phyloP scores from a whole-genome alignment of 83 land plant species.

The Picea abies region DNA sequence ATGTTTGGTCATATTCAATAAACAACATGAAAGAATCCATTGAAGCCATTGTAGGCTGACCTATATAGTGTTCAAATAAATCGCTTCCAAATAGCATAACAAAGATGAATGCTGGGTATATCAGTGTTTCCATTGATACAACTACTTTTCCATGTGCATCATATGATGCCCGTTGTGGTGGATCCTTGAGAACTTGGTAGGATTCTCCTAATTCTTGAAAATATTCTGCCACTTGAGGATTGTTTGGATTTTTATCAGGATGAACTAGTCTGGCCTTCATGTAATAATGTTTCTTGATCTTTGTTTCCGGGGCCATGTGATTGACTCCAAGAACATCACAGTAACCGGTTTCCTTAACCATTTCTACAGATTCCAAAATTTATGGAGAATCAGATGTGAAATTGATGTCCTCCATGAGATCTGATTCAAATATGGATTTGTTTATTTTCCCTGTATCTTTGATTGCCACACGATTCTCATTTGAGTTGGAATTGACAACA shows the following conservation, averaged over 20 bases:
- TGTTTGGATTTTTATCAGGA: too few relatives aligned
- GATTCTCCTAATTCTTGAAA: constrained; percentile 70
- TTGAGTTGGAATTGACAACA: too few relatives aligned
- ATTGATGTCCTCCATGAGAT: background rate
- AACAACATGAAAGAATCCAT: constrained; percentile 74
- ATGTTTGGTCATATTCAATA: constrained; percentile 30
- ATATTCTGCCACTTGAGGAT: too few relatives aligned
- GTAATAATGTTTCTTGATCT: constrained; percentile 53
- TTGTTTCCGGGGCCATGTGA: constrained; percentile 37
- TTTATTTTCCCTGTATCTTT: too few relatives aligned
- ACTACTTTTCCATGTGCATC: constrained; percentile 67
- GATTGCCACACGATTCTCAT: too few relatives aligned
- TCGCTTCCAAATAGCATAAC: constrained; percentile 62
- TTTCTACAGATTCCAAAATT: background rate
- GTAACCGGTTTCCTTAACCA: constrained; percentile 16
- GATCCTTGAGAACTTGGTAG: constrained; percentile 81
- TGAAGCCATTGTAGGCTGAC: constrained; percentile 87
- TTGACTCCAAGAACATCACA: constrained; percentile 44
- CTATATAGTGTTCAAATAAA: constrained; percentile 69
- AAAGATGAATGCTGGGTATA: constrained; percentile 87
- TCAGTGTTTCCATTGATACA: constrained; percentile 76
- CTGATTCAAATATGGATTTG: too few relatives aligned
- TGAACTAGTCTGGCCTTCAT: too few relatives aligned
- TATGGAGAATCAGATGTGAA: background rate
- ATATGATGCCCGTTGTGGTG: constrained; percentile 64